A percentile compares a stretch with the other conserved stretches of the same genome.
These are phyloP conservation scores for Bruguiera sexangula DNA, from an alignment of 345 rosid species.

Conservation along the genomic window DNA sequence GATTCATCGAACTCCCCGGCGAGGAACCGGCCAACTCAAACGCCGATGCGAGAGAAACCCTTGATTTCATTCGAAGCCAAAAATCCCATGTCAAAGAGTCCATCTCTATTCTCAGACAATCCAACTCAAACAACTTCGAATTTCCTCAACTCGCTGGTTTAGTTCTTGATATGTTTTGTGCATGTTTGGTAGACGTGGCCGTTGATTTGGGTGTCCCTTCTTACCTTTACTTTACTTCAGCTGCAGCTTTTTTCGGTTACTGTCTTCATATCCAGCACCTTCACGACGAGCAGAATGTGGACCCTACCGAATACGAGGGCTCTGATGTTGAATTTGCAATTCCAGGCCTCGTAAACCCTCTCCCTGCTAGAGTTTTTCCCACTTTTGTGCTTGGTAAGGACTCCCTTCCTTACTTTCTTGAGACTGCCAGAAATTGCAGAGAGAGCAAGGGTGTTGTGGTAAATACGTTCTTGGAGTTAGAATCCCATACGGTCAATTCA, in stretches of 20 bases:
- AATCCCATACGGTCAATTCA: constrained; percentile 29
- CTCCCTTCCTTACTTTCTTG: accelerated
- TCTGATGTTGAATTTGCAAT: constrained; percentile 31
- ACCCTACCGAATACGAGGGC: constrained; percentile 25
- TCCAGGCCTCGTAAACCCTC: constrained; percentile 33
- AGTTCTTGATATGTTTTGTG: constrained; percentile 54
- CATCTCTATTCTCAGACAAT: background rate
- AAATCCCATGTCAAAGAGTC: background rate
- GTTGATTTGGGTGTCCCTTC: constrained; percentile 39
- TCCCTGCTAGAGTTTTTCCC: constrained; percentile 42
- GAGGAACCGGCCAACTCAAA: background rate
- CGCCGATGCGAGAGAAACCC: background rate
- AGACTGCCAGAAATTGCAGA: constrained; percentile 8
- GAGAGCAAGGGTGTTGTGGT: constrained; percentile 42
- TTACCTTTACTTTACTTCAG: constrained; percentile 45
- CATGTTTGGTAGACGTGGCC: constrained; percentile 47
- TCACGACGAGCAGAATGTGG: constrained; percentile 19
- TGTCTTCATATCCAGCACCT: constrained; percentile 22
- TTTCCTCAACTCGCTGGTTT: constrained; percentile 42
- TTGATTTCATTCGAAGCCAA: background rate
- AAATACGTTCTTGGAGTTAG: constrained; percentile 45
- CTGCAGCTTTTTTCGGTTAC: constrained; percentile 38
- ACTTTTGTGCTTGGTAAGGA: background rate
- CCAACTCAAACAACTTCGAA: constrained; percentile 5
- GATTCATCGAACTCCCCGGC: constrained; percentile 1